Evolutionary conservation across 768 basidiomycete species (phyloP), one percentile per base, ranked within the genome.

Genomic region (Gautieria morchelliformis): DNA sequence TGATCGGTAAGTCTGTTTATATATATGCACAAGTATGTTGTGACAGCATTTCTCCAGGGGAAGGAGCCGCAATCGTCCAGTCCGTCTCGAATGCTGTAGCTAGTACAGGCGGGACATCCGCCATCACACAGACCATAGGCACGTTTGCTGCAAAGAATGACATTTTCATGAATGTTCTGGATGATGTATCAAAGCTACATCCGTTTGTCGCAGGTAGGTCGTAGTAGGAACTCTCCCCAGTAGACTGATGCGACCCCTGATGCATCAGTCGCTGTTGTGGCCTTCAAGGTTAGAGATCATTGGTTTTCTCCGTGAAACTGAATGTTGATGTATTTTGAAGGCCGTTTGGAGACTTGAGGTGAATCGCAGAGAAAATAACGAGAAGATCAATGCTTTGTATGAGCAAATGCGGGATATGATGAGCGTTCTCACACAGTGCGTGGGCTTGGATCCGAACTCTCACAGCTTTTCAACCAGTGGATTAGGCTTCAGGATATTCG

Each of bases 381-480:
- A 71, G 56, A 79, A 78, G 59, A 71, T 80, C 6, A 58, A 73
- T 2, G 66, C 70, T 3, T 67, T 82, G 7, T 75, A 76, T 41
- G 63, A 74, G 8, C 73, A 78, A 59, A 82, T 81, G 78, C 71
- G 69, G 58, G 71, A 79, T 45, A 72, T 78, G 70, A 76, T 81
- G 73, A 56, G 63, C 12, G 69, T 69, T 3, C 70, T 81, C 15
- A 67, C 77, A 17, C 71, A 77, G 78, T 76, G 52, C 7, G 76
- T 63, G 2, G 33, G 8, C 40, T 10, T 37, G 35, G 10, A 37
- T 37, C 10, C 35, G 4, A 37, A 37, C 14, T 3, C 4, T 37
- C 10, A 10, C 14, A 37, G 14, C 35, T 9, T 37, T 14, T 37
- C 8, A 37, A 14, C 35, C 8, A 37, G 35, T 14, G 35, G 35